Conservation (phyloP, 2,329 filamentous ascomycete genomes). For the Colletotrichum tabaci region DNA sequence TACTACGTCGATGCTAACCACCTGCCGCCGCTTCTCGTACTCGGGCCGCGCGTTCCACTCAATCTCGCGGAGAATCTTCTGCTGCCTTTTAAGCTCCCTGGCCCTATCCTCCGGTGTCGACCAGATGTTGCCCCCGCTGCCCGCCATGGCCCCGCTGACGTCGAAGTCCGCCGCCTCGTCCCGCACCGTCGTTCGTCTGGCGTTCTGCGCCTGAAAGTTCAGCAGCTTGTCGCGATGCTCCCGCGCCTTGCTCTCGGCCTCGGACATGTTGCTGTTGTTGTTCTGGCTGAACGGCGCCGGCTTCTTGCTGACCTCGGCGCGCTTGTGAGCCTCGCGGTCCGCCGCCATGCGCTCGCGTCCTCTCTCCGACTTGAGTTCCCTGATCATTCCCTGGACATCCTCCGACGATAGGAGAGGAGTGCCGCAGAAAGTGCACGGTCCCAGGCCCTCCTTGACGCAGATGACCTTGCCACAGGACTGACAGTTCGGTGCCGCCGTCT, state of each 20-base stretch:
- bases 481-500: slow-evolving; percentile 94
- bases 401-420: slow-evolving; percentile 77
- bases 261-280: slow-evolving; percentile 61
- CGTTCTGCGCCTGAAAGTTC: slow-evolving; percentile 88
- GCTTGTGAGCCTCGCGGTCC: slow-evolving; percentile 80
- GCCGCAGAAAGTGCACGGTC: slow-evolving; percentile 93
- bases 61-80: slow-evolving; percentile 86
- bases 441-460: slow-evolving; percentile 93
- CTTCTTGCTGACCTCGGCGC: slow-evolving; percentile 74
- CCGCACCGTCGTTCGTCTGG: slow-evolving; percentile 84
- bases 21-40: slow-evolving; percentile 88
- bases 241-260: slow-evolving; percentile 78
- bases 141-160: slow-evolving; percentile 60
- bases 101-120: slow-evolving; percentile 87
- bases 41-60: slow-evolving; percentile 89
- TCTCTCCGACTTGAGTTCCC: slow-evolving; percentile 85
- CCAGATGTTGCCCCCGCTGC: slow-evolving; percentile 78
- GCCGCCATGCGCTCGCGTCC: slow-evolving; percentile 88
- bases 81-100: slow-evolving; percentile 86
- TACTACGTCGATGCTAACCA: slow-evolving; percentile 87
- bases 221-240: slow-evolving; percentile 87
- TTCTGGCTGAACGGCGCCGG: slow-evolving; percentile 73
- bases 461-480: slow-evolving; percentile 94
- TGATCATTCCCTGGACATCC: slow-evolving; percentile 89
- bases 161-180: slow-evolving; percentile 84